Evolutionary conservation across 2,329 filamentous ascomycete species (phyloP).

Genomic region (Chaetomium globosum): DNA sequence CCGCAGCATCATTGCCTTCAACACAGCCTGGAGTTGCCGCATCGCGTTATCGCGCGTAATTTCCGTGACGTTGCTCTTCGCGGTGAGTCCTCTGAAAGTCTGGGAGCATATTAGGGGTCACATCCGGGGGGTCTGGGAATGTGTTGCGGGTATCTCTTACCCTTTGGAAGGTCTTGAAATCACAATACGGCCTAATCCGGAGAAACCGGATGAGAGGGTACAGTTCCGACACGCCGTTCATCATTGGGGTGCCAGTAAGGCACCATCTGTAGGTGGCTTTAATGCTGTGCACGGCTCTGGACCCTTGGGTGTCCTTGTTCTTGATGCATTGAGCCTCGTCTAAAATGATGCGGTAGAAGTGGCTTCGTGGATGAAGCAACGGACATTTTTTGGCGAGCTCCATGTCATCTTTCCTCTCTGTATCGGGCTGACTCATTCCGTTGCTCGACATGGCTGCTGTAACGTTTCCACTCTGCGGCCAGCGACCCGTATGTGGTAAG

Average conservation of each 20-base stretch:
- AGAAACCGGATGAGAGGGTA: slow-evolving; percentile 78
- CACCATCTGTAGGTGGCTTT: slow-evolving; percentile 68
- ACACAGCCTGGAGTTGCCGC: slow-evolving; percentile 69
- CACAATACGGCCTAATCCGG: slow-evolving; percentile 72
- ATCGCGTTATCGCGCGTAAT: slow-evolving; percentile 64
- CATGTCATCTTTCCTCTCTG: slow-evolving; percentile 40
- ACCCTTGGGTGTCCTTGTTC: slow-evolving; percentile 65
- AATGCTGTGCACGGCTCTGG: slow-evolving; percentile 62
- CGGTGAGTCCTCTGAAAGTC: slow-evolving; percentile 46
- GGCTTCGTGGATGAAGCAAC: slow-evolving; percentile 61
- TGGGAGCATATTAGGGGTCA: slow-evolving; percentile 35
- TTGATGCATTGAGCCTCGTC: slow-evolving; percentile 84
- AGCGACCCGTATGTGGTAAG: slow-evolving; percentile 78
- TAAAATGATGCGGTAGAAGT: slow-evolving; percentile 71
- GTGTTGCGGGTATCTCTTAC: slow-evolving; percentile 44
- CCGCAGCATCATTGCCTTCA: slow-evolving; percentile 79
- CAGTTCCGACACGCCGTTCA: slow-evolving; percentile 80
- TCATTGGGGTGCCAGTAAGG: slow-evolving; percentile 83
- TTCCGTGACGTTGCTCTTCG: slow-evolving; percentile 44
- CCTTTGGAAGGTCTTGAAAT: slow-evolving; percentile 62
- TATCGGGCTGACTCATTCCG: slow-evolving; percentile 45
- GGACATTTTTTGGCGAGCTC: slow-evolving; percentile 50
- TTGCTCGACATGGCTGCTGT: slow-evolving; percentile 56
- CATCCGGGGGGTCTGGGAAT: slow-evolving; percentile 8
- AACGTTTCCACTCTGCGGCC: slow-evolving; percentile 65